phyloP scores from a whole-genome alignment of 495 filamentous ascomycete species.

The Jackrogersella minutella region DNA sequence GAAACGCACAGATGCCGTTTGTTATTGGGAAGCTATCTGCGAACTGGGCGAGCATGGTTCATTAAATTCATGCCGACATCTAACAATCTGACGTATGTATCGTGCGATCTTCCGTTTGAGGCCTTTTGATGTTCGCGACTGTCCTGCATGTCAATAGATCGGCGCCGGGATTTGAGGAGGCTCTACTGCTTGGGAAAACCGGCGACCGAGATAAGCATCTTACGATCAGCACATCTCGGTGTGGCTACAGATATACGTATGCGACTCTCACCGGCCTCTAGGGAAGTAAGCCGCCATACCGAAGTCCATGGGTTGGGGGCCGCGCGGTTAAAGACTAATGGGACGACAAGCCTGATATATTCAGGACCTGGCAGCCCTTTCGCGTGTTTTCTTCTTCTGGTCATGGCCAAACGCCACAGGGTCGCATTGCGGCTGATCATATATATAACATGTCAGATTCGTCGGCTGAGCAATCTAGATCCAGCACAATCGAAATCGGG shows the following conservation, averaged over 20 bases:
- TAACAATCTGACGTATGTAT: not conserved
- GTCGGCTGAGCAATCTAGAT: conserved; percentile 27
- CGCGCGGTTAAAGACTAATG: conserved; percentile 25
- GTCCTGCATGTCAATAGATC: not conserved
- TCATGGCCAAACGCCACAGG: conserved; percentile 28
- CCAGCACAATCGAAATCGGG: not conserved
- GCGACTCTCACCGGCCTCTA: conserved; percentile 3
- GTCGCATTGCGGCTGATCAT: conserved; percentile 38
- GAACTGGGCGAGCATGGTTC: not conserved
- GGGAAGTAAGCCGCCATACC: conserved; percentile 9
- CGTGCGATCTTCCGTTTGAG: too few relatives aligned
- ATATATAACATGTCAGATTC: conserved; percentile 16
- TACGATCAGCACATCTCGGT: conserved; percentile 14
- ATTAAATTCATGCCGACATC: not conserved
- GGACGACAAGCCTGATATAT: not conserved
- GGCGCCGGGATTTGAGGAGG: not conserved
- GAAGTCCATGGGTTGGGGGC: conserved; percentile 3
- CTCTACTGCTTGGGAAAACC: conserved; percentile 9
- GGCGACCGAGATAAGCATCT: not conserved
- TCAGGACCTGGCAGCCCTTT: conserved; percentile 7
- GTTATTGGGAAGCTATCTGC: not conserved
- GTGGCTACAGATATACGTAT: conserved; percentile 13
- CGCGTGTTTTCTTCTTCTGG: not conserved
- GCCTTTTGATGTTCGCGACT: not conserved
- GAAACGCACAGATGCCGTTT: not conserved